phyloP scores from a whole-genome alignment of 768 basidiomycete genomes.

The Lactarius deliciosus region DNA sequence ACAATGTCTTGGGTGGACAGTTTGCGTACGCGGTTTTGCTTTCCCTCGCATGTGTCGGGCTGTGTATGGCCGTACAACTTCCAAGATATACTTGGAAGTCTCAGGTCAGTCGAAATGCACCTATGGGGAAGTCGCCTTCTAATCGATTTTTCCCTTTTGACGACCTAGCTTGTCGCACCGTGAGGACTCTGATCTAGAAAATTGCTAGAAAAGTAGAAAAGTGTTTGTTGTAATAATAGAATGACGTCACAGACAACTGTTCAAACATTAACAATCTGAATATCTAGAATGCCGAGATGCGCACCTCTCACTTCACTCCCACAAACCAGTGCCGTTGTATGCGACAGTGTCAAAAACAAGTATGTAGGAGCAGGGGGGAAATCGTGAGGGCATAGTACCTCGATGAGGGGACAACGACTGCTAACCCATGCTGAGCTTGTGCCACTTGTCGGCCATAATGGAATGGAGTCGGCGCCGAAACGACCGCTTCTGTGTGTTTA shows the following conservation, averaged over 20 bases:
- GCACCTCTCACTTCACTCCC: no score
- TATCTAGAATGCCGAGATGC: no score
- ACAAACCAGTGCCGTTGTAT: no score
- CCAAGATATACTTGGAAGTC: background rate
- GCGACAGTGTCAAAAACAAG: background rate
- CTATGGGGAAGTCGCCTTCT: background rate
- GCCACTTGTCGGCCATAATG: background rate
- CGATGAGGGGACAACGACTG: background rate
- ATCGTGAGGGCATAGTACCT: background rate
- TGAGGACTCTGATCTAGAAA: background rate
- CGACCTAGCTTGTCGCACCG: background rate
- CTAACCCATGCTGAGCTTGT: background rate
- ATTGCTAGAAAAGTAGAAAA: background rate
- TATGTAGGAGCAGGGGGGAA: background rate
- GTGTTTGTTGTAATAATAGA: no score
- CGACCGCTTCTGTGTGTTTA: background rate
- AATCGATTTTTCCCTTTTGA: background rate
- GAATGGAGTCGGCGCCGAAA: background rate
- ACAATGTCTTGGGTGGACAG: conserved; percentile 46
- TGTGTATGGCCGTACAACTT: background rate
- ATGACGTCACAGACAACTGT: background rate
- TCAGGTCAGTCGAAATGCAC: background rate
- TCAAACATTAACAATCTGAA: background rate
- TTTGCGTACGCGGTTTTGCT: conserved; percentile 38
- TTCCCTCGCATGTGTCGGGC: background rate